Evolutionary conservation across 805 yeast genomes (phyloP).

Genomic region (Teunomyces barrocoloradensis): DNA sequence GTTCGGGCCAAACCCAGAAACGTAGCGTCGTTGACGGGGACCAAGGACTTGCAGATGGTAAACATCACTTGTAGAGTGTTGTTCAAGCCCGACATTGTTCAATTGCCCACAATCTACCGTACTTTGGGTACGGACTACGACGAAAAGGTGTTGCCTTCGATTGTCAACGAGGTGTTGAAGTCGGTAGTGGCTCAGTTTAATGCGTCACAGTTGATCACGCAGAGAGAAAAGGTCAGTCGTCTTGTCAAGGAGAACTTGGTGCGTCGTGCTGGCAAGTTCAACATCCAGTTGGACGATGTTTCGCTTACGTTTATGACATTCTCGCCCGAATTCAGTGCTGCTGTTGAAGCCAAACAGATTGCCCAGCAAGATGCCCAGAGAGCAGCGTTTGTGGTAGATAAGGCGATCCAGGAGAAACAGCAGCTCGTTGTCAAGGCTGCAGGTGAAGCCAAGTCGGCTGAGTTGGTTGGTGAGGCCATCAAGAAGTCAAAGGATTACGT

Average conservation of each 20-base stretch:
- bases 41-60: conserved; percentile 98
- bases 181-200: conserved; percentile 98
- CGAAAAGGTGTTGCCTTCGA: conserved; percentile 96
- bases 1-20: conserved; percentile 97
- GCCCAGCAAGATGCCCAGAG: conserved; percentile 99
- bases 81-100: conserved; percentile 76
- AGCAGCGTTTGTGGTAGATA: conserved; percentile 95
- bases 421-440: conserved; percentile 94
- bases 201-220: conserved; percentile 98
- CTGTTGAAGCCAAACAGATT: conserved; percentile 98
- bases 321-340: conserved; percentile 95
- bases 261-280: conserved; percentile 88
- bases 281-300: conserved; percentile 87
- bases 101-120: conserved; percentile 82
- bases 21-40: conserved; percentile 93
- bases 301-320: conserved; percentile 96
- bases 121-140: conserved; percentile 94
- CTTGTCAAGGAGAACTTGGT: conserved; percentile 87
- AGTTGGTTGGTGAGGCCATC: conserved; percentile 97
- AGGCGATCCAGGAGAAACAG: conserved; percentile 96
- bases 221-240: conserved; percentile 92
- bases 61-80: conserved; percentile 98
- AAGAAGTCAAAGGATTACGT: conserved; percentile 95
- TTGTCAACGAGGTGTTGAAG: conserved; percentile 94
- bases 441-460: conserved; percentile 98